Evolutionary conservation across 768 basidiomycete species (phyloP).

Genomic region (Boletus sp.): DNA sequence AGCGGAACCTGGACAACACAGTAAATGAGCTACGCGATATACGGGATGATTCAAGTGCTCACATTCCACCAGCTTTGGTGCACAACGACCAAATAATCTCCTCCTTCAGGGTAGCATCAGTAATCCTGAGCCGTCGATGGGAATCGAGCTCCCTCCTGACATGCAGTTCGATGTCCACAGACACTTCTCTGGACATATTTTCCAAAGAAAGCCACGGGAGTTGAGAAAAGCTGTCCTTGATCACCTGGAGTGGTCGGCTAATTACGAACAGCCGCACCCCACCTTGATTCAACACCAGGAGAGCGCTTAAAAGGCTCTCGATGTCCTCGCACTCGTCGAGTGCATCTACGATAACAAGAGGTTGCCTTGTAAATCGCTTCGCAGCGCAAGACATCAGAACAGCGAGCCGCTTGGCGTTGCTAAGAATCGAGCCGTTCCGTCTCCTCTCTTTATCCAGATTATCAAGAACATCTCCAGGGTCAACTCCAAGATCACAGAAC

Average conservation of each 20-base stretch:
- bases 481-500: neutral
- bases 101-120: neutral
- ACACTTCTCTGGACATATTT: neutral
- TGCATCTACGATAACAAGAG: conserved; percentile 10
- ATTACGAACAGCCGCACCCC: conserved; percentile 6
- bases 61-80: conserved; percentile 10
- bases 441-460: neutral
- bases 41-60: neutral
- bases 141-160: conserved; percentile 6
- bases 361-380: neutral
- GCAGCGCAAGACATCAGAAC: neutral
- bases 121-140: conserved; percentile 1
- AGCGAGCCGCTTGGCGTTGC: neutral
- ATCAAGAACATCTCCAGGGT: neutral
- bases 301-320: neutral
- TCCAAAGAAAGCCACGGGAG: conserved; percentile 8
- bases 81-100: neutral
- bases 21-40: neutral
- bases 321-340: conserved; percentile 18
- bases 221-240: neutral
- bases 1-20: neutral
- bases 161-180: conserved; percentile 4
- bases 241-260: neutral
- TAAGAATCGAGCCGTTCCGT: neutral
- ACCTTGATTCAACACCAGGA: neutral